Percentiles rank a stretch among this genome's conserved stretches.
phyloP scores from a whole-genome alignment of 768 basidiomycete genomes.

The Pleurotus pulmonarius region DNA sequence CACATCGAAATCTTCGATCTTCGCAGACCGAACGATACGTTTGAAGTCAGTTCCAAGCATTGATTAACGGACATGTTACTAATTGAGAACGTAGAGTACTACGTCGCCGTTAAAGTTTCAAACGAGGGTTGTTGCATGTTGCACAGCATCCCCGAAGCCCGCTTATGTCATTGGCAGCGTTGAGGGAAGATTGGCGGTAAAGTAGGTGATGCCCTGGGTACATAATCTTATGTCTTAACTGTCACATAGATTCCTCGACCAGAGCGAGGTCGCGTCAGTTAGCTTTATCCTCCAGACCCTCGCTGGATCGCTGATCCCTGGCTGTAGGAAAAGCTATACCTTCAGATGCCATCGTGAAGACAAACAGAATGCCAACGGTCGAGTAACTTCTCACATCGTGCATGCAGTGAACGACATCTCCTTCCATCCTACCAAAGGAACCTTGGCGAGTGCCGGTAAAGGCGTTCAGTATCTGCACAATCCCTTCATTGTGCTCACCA shows the following conservation, averaged over 20 bases:
- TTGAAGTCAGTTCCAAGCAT: constrained; percentile 50
- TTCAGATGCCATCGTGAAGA: constrained; percentile 82
- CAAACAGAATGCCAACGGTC: constrained; percentile 33
- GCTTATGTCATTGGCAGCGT: constrained; percentile 86
- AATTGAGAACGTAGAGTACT: constrained; percentile 50
- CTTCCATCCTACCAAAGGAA: constrained; percentile 82
- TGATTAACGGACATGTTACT: background rate
- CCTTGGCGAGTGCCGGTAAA: constrained; percentile 69
- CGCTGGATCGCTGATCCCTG: background rate
- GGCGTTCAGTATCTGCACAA: background rate
- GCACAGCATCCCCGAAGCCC: constrained; percentile 59
- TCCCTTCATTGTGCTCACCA: too few relatives aligned
- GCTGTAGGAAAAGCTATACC: constrained; percentile 70
- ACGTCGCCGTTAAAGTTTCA: constrained; percentile 91
- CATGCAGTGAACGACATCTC: constrained; percentile 84
- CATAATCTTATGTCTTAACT: background rate
- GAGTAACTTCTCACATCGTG: constrained; percentile 63
- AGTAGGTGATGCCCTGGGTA: constrained; percentile 52
- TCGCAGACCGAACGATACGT: constrained; percentile 71
- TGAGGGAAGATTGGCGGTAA: constrained; percentile 92
- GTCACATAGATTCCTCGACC: constrained; percentile 70
- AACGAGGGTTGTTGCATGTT: constrained; percentile 82
- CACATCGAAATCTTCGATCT: constrained; percentile 90
- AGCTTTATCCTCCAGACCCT: too few relatives aligned
- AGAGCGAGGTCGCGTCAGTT: constrained; percentile 68